Conservation (phyloP, 495 filamentous ascomycete species). For the Cercophora newfieldiana region DNA sequence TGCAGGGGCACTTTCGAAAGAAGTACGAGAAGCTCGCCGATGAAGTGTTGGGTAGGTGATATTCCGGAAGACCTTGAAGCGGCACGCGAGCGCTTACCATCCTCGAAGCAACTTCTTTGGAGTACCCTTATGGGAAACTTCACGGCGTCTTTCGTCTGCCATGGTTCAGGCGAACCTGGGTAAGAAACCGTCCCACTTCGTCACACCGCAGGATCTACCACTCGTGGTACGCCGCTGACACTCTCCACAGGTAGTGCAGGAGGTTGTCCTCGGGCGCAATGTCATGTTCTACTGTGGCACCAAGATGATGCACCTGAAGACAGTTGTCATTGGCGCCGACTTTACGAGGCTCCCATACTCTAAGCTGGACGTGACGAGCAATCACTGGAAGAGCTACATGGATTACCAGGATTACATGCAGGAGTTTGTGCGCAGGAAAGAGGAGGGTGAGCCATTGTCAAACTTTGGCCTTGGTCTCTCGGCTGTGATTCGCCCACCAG, state of each 20-base stretch:
- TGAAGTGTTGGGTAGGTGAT: neutral
- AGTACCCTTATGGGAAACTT: slow-evolving; percentile 3
- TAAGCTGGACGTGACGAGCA: neutral
- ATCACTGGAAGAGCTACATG: neutral
- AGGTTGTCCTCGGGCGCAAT: neutral
- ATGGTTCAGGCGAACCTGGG: slow-evolving; percentile 3
- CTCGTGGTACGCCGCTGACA: neutral
- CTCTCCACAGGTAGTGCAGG: neutral
- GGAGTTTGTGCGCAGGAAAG: neutral
- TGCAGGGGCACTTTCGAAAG: neutral
- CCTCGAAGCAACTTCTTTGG: no score
- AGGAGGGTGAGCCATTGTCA: neutral
- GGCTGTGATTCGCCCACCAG: neutral
- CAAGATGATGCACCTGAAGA: neutral
- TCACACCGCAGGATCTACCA: neutral
- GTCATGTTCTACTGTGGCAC: slow-evolving; percentile 3
- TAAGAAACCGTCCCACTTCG: no score
- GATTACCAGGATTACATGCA: neutral
- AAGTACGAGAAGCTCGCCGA: slow-evolving; percentile 4
- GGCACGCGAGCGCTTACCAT: no score
- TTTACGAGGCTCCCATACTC: slow-evolving; percentile 3
- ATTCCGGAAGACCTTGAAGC: no score
- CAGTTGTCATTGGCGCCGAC: neutral
- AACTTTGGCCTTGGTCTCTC: neutral
- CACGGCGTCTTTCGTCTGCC: slow-evolving; percentile 2